Base-by-base conservation (phyloP, 805 yeast genomes). In the Yamadazyma kitorensis region DNA sequence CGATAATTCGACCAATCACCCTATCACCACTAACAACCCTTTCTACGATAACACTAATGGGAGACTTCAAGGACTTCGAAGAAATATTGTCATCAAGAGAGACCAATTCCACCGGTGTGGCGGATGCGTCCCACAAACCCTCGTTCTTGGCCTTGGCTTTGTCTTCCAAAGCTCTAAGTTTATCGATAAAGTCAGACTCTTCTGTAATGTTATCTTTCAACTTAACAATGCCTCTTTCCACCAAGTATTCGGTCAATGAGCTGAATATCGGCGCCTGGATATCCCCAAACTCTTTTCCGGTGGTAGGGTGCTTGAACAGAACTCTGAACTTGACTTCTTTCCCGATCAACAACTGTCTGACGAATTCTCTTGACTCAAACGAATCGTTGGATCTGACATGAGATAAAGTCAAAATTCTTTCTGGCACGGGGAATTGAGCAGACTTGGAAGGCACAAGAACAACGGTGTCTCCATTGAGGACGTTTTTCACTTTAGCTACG, bases 21-120 rank as follows among this genome's bases (percentile, higher is more conserved):
- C 95, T 65, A 59, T 86, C 95, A 31, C 95, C 96, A 42, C 80
- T 65, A 39, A 85, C 69, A 20, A 82, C 93, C 48, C 74, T 78
- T 58, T 86, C 95, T 17, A 86, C 81, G 37, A 86, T 72, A 20
- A 85, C 70, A 12, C 68, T 58, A 31, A 75, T 56, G 17, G 79
- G 76, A n/a, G 56, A 36, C 11, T 49, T 45, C 34, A 51, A 52
- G 6, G 77, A 68, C 37, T 55, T 55, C 12, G 53, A 55, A 28
- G 61, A 54, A 24, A 66, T 57, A 4, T 40, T 43, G 8, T 59
- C 61, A 14, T 61, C 47, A 20, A 74, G 40, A 4, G 46, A 39
- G 15, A 61, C 49, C 15, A 45, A 16, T 9, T 48, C 55, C 6
- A 53, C 44, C 17, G 49, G 48, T 9, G 32, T 34, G 1, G 35